phyloP scores from a whole-genome alignment of 495 filamentous ascomycete genomes.

The Penicillium verhagenii region DNA sequence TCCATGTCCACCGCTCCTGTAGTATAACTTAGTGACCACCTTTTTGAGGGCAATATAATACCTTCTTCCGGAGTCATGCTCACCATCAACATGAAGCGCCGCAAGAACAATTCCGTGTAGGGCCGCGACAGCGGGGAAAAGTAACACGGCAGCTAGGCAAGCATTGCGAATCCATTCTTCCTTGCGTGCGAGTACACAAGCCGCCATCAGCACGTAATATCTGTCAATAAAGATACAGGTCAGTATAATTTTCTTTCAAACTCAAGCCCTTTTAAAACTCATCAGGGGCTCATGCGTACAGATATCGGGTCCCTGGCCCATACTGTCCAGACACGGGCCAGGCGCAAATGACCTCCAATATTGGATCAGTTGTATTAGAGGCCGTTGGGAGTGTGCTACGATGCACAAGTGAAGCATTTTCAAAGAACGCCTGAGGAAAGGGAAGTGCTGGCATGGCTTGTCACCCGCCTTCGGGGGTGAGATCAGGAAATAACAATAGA shows the following conservation, averaged over 20 bases:
- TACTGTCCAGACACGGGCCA: conserved; percentile 63
- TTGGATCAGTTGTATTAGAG: conserved; percentile 20
- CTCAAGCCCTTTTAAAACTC: no score
- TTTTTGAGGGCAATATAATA: no score
- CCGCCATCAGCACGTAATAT: conserved; percentile 58
- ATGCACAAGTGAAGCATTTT: conserved; percentile 29
- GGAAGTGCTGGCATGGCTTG: conserved; percentile 43
- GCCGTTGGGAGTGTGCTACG: conserved; percentile 22
- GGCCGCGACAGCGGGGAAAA: conserved; percentile 60
- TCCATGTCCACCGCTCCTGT: conserved; percentile 62
- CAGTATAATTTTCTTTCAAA: conserved; percentile 7
- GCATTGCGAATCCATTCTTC: conserved; percentile 57
- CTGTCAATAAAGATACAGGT: conserved; percentile 34
- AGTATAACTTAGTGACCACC: not conserved
- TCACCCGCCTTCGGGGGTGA: conserved; percentile 13
- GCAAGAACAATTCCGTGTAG: conserved; percentile 59
- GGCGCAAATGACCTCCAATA: conserved; percentile 54
- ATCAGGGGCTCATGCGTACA: conserved; percentile 46
- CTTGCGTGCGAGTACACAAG: conserved; percentile 57
- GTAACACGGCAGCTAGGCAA: conserved; percentile 58
- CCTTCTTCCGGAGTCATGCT: no score
- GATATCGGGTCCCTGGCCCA: conserved; percentile 51
- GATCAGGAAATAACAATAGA: not conserved
- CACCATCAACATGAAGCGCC: conserved; percentile 49
- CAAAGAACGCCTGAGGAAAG: conserved; percentile 23